Base-by-base conservation (phyloP, 352 stramenopile genomes). In the Pythium diclinum region DNA sequence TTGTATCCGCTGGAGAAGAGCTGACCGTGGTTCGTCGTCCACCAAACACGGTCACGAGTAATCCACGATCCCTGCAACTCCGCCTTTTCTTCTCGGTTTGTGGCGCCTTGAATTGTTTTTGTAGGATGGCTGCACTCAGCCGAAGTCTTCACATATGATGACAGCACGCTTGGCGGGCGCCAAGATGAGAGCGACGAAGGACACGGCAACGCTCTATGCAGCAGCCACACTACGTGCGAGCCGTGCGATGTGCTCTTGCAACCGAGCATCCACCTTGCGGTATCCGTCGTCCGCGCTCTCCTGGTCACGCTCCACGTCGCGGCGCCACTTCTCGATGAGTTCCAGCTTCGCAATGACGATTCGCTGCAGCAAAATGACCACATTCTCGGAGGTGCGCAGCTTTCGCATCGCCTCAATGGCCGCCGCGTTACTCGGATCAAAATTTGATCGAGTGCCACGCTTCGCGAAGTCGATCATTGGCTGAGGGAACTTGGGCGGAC, bases 311-410 rank as follows among this genome's bases (percentile, higher is more conserved):
- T 77, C 81, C 0, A 95, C 76, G 56, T 88, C 76, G 6, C 66
- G 59, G 52, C 86, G 83, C 86, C 86, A 95, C 61, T 88, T 81
- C 16, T 91, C 83, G 21, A 95, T 77, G n/a, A 85, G 63, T 65
- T 92, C 84, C 3, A 91, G 72, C 66, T 95, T 95, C 59, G 89
- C 77, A 40, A 92, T 87, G 62, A 92, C 86, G 33, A 92, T 76
- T 6, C 84, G 83, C 65, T 95, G 86, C 62, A 91, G 63, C 67
- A 92, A 73, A 71, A 95, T 89, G 46, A 93, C 64, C 16, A 91
- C 77, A 61, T 91, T 93, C 64, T 95, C 86, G 6, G 86, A 85
- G 58, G 68, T 74, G 60, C 87, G 83, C 36, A 95, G 71, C 57
- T 92, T 88, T 28, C 86, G 82, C 74, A 86, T 86, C 55, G 83